Base-by-base conservation (phyloP, 2,329 filamentous ascomycete genomes). In the Elsinoe batatas region DNA sequence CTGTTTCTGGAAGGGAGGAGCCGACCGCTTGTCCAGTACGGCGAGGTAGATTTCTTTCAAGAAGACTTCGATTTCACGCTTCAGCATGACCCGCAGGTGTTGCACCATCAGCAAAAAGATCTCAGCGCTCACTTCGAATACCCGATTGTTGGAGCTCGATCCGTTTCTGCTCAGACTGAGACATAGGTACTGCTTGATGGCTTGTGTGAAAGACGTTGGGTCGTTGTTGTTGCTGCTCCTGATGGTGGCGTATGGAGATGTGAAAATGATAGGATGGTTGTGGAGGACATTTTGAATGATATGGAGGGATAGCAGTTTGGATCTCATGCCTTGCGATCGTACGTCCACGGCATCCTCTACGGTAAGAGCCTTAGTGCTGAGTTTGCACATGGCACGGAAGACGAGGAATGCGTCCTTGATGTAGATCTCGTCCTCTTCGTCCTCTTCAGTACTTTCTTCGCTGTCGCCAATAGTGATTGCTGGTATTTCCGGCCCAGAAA, bases 41-140 rank as follows among this genome's bases (percentile, higher is more conserved):
- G 91, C 86, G 4, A 98, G 76, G 67, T 98, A 98, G 30, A 98
- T 94, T 67, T 98, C 93, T 68, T 97, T 97, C 58, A 98, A 72
- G 67, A 98, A 97, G 0, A 98, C 91, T 69, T 97, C 93, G 56
- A 98, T 87, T 68, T 98, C 93, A 80, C 95, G 95, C 83, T 98
- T 98, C 71, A 98, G 87, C 60, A 91, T 86, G 2, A 93, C 86
- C 59, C 94, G 83, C 82, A 98, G 87, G 64, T 89, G 86, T 68
- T 94, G 95, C 42, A 96, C 74, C 85, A 96, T 95, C 57, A 97
- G 77, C 90, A 91, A 98, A 69, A 98, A 98, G 30, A 97, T 95
- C 69, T 98, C 93, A 64, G 88, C 91, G 68, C 88, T 91, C 40
- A 97, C 89, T 66, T 97, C 91, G 65, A 97, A 98, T 0, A 98